Evolutionary conservation across 2,329 filamentous ascomycete genomes (phyloP), one percentile per base, ranked within the genome.

Genomic region (Xylogone sp.): DNA sequence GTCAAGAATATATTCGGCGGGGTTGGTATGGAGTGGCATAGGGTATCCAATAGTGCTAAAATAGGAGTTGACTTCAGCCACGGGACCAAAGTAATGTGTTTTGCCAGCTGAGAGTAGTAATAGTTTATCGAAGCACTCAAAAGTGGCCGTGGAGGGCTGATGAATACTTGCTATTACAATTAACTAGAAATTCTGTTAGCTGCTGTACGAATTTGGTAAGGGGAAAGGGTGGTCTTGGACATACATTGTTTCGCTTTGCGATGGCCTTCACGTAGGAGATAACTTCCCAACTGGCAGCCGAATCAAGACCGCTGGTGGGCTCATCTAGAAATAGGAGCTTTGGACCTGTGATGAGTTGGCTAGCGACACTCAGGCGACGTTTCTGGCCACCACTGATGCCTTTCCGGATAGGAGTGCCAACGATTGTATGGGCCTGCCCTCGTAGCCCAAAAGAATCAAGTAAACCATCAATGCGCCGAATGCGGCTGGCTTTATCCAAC

Each of bases 331-430:
- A 94, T 21, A 96, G 68, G 7, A 95, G 83, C 67, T 86, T 88
- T 0, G 90, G 90, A 52, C 79, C 84, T 1, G 89, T 93, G 62
- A 95, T 88, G 31, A 96, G 77, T 63, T 90, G 88, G 55, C 86
- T 88, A 1, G 89, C 90, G 4, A 95, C 84, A 58, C 87, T 88
- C 7, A 93, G 77, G 48, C 90, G 78, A 39, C 88, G 79, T 74
- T 94, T 95, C 72, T 96, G 90, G 1, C 90, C 90, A 46, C 90
- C 90, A 56, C 86, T 90, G 52, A 96, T 83, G 13, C 90, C 90
- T 68, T 92, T 94, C 10, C 83, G 81, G 56, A 94, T 86, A 0
- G 89, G 87, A 1, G 90, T 95, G 34, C 90, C 90, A 56, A 95
- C 84, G 43, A 95, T 70, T 2, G 84, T 86, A 55, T 88, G 73